A percentile compares a stretch with the other conserved stretches of the same genome.
phyloP scores from a whole-genome alignment of 345 rosid genomes.

The Eucalyptus sp. region DNA sequence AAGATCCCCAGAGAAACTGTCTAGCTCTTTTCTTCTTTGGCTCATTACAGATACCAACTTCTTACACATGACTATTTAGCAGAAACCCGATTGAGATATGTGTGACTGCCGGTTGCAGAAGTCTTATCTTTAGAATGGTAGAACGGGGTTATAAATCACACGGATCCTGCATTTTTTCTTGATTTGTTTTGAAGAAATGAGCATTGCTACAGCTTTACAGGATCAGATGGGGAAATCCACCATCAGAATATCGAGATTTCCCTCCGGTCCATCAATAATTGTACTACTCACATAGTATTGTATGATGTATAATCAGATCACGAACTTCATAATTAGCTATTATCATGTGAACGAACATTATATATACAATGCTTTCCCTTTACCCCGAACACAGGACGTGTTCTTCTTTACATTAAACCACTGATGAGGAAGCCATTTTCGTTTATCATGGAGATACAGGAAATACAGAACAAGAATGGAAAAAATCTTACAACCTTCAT shows the following conservation, averaged over 20 bases:
- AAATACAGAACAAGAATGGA: neutral
- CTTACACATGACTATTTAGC: neutral
- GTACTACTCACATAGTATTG: neutral
- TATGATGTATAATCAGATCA: neutral
- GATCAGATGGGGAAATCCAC: neutral
- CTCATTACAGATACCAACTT: neutral
- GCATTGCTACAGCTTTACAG: neutral
- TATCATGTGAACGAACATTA: neutral
- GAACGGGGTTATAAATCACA: neutral
- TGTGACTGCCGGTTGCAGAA: neutral
- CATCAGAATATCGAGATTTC: neutral
- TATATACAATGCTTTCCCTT: slow-evolving; percentile 22
- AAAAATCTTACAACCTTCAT: slow-evolving; percentile 15
- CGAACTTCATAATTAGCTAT: neutral
- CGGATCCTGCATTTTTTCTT: neutral
- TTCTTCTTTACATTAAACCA: slow-evolving; percentile 19
- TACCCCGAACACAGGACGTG: slow-evolving; percentile 2
- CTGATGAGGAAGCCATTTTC: neutral
- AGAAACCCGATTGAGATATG: neutral
- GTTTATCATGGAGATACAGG: neutral
- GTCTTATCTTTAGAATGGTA: neutral
- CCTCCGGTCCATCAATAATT: neutral
- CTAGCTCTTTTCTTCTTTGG: neutral
- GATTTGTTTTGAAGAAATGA: neutral
- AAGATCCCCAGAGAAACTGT: neutral